Conservation (phyloP, 768 basidiomycete species). For the Ephemerocybe angulata region DNA sequence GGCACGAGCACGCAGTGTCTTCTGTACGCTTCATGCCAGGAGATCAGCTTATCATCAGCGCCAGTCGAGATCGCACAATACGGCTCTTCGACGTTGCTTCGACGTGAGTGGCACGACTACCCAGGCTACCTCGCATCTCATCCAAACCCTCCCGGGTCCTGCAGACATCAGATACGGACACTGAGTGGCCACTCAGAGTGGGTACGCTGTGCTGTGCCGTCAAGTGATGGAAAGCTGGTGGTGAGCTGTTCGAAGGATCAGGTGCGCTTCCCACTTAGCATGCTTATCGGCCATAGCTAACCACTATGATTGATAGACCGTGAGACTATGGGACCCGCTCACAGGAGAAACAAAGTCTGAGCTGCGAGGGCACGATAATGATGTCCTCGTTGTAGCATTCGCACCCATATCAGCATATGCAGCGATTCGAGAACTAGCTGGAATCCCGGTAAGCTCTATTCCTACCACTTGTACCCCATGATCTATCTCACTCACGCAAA, state of each 20-base stretch:
- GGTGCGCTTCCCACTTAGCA: conserved; percentile 40
- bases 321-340: conserved; percentile 69
- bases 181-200: conserved; percentile 79
- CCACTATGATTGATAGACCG: conserved; percentile 49
- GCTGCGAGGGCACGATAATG: conserved; percentile 83
- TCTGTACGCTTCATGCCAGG: conserved; percentile 81
- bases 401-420: conserved; percentile 73
- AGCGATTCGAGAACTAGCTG: conserved; percentile 74
- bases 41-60: conserved; percentile 79
- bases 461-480: conserved; percentile 6
- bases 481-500: background rate
- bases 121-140: background rate
- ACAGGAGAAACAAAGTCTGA: conserved; percentile 78
- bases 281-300: conserved; percentile 6
- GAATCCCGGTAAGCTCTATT: conserved; percentile 52
- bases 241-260: conserved; percentile 87
- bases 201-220: conserved; percentile 69
- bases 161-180: conserved; percentile 71
- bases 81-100: conserved; percentile 83
- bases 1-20: conserved; percentile 90
- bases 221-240: conserved; percentile 68
- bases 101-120: conserved; percentile 50
- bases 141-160: conserved; percentile 9
- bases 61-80: conserved; percentile 85
- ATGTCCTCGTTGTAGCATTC: conserved; percentile 78